These are phyloP conservation scores for Alternaria brassicae DNA, from an alignment of 2,329 filamentous ascomycete species.

Conservation along the genomic window DNA sequence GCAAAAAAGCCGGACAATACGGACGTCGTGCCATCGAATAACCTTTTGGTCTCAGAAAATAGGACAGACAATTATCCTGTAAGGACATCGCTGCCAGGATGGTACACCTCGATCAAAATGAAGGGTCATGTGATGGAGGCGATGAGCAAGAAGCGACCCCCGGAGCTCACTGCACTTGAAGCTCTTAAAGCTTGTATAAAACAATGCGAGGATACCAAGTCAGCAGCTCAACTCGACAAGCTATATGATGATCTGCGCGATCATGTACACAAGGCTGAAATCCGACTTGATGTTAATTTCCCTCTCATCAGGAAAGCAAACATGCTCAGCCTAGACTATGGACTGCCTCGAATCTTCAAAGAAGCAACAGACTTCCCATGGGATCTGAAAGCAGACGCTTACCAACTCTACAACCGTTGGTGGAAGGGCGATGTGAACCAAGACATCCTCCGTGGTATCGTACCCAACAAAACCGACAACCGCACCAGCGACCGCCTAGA, in stretches of 20 bases:
- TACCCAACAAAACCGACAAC: conserved; percentile 24
- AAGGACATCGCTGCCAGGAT: conserved; percentile 7
- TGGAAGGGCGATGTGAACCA: conserved; percentile 50
- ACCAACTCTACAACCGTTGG: conserved; percentile 58
- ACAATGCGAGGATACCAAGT: conserved; percentile 22
- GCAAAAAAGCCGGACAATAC: neutral
- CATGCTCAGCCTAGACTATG: conserved; percentile 47
- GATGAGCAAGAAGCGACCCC: conserved; percentile 23
- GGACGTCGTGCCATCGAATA: neutral
- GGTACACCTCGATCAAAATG: conserved; percentile 23
- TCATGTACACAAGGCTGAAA: conserved; percentile 51
- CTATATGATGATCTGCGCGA: conserved; percentile 46
- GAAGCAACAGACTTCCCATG: conserved; percentile 48
- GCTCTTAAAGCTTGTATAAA: conserved; percentile 35
- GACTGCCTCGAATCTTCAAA: conserved; percentile 53
- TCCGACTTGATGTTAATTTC: conserved; percentile 40
- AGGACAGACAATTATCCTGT: conserved; percentile 1
- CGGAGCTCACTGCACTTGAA: conserved; percentile 23
- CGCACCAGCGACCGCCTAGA: conserved; percentile 39
- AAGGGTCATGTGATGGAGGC: conserved; percentile 1
- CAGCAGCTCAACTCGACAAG: conserved; percentile 4
- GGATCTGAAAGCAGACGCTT: conserved; percentile 58
- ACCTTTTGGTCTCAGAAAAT: neutral
- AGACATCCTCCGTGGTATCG: conserved; percentile 57
- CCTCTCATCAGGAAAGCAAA: conserved; percentile 43